phyloP scores from a whole-genome alignment of 768 basidiomycete genomes.

The Lentinula boryana region DNA sequence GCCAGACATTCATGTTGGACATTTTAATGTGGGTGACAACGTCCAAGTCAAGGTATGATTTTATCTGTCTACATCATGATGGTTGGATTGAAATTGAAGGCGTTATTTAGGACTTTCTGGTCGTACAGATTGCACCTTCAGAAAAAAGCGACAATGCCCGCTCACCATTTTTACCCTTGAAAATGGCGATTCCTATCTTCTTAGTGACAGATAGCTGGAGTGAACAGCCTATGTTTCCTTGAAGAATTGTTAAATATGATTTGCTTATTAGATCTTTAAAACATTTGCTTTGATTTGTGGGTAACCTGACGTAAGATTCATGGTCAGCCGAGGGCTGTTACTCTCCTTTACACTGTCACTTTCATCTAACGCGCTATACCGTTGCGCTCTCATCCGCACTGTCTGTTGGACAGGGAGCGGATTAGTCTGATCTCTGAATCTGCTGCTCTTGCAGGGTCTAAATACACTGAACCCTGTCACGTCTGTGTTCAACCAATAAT shows the following conservation, averaged over 20 bases:
- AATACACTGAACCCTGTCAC: not conserved
- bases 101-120: not conserved
- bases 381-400: not conserved
- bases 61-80: not conserved
- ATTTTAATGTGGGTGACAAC: not conserved
- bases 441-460: not conserved
- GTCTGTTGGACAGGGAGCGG: not conserved
- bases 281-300: not conserved
- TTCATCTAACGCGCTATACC: not conserved
- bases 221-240: not conserved
- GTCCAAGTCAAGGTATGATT: not conserved
- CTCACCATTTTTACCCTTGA: not conserved
- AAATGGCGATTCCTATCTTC: not conserved
- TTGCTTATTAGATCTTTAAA: too few species aligned
- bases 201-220: not conserved
- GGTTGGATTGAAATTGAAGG: not conserved
- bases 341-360: not conserved
- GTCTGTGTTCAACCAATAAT: not conserved
- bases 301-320: not conserved
- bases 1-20: not conserved
- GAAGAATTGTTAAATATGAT: conserved; percentile 4
- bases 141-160: not conserved
- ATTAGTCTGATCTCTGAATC: not conserved
- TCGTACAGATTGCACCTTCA: not conserved
- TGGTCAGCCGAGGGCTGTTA: not conserved